A percentile compares a stretch with the other conserved stretches of the same genome.
These are phyloP conservation scores for Syzygium aqueum DNA, from an alignment of 345 rosid genomes.

Conservation along the genomic window DNA sequence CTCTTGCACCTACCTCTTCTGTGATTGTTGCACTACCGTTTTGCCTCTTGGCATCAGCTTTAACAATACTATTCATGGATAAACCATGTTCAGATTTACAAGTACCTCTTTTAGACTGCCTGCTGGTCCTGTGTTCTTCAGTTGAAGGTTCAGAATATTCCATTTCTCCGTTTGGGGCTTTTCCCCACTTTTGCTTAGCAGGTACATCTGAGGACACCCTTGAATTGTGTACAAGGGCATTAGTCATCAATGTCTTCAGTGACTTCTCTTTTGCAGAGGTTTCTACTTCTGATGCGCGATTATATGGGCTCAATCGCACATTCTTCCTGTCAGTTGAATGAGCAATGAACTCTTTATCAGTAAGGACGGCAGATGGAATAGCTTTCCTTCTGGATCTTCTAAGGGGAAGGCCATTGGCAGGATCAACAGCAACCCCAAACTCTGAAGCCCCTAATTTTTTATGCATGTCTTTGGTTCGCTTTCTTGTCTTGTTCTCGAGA, in stretches of 20 bases:
- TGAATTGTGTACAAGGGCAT: background rate
- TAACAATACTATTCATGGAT: background rate
- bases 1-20: background rate
- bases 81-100: background rate
- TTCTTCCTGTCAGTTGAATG: background rate
- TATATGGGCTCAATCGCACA: background rate
- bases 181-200: background rate
- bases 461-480: background rate
- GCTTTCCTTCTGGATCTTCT: constrained; percentile 21
- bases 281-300: background rate
- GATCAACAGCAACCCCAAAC: constrained; percentile 5
- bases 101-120: constrained; percentile 3
- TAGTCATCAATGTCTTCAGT: background rate
- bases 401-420: constrained; percentile 3
- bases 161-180: background rate
- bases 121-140: constrained; percentile 4
- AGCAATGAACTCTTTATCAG: background rate
- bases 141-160: background rate
- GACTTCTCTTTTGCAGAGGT: background rate
- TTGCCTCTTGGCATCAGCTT: constrained; percentile 1
- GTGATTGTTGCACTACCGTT: background rate
- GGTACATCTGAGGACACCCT: background rate
- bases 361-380: constrained; percentile 1
- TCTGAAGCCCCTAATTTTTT: background rate
- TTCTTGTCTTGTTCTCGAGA: constrained; percentile 1